Evolutionary conservation across 1,284 basidiomycete genomes (phyloP), one percentile per base, ranked within the genome.

Genomic region (Hortiboletus rubellus): DNA sequence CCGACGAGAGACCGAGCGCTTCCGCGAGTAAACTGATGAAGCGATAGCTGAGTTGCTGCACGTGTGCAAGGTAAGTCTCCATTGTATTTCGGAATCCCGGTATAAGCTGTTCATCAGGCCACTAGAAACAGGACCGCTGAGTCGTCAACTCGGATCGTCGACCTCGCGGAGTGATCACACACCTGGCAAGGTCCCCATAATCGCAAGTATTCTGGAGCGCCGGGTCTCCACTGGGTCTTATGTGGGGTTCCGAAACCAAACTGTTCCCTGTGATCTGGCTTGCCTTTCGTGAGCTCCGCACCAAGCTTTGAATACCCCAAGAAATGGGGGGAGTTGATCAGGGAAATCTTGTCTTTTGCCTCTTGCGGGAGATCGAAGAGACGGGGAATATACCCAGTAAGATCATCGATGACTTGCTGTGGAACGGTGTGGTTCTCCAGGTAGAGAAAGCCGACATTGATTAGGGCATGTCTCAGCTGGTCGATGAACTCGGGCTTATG

Each of bases 391-490:
- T 72, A 71, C 17, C 47, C 64, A 33, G 72, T 58, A 34, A 73
- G 63, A 47, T 63, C 63, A 24, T 74, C 69, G 49, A 75, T 41
- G 49, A 71, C 60, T 4, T 61, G 47, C 33, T 57, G 57, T 3
- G 73, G 67, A 14, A 84, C 73, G 0, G 80, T 76, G 15, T 79
- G 72, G 59, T 82, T 76, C 40, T 75, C 66, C 44, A 83, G 70
- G 63, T 83, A 83, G 57, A 82, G 74, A 64, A 83, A 83, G 45
- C 82, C 82, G 61, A 83, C 79, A 50, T 81, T 76, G 64, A 82
- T 72, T 62, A 84, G 74, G 0, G 82, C 81, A 60, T 81, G 70
- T 18, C 75, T 76, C 5, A 85, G 78, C 49, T 81, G 76, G 1
- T 65, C 62, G 50, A 84, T 72, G 64, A 85, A 83, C 47, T 72